Base-by-base conservation (phyloP, 371 early-diverging fungal genomes). In the Cladochytrium tenue region DNA sequence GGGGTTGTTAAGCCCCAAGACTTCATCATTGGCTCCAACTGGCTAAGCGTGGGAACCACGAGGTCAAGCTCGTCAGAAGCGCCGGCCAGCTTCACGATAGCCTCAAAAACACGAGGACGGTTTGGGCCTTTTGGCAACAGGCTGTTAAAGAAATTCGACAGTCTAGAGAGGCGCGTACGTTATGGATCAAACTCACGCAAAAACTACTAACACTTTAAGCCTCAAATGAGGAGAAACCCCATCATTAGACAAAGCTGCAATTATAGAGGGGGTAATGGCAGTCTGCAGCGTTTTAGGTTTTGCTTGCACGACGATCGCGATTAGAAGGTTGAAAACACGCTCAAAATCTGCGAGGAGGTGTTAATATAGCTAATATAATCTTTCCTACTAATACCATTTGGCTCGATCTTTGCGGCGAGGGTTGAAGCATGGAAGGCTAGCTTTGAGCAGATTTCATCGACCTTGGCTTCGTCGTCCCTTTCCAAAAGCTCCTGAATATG, bases 61-160 rank as follows among this genome's bases (percentile, higher is more conserved):
- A 85, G 78, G 56, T 90, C 91, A 58, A 92, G 77, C 64, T 92
- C 89, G 67, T 89, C 89, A 61, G 83, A 80, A 55, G 86, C 77
- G 52, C 85, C 79, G 57, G 92, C 93, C 62, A 91, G 85, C 53
- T 87, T 82, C 20, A 94, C 82, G 63, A 96, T 87, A 56, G 88
- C 85, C 56, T 81, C 66, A 73, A 92, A 93, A 55, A 90, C 90
- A 35, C 82, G 70, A 64, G 88, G 89, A 36, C 93, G 89, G 58
- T 85, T 81, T 53, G 88, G 73, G 58, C 83, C 86, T 60, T 83
- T 78, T 69, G 78, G 71, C 33, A 86, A 89, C 62, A 91, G 80
- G 59, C 84, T 83, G 76, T 90, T 92, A 84, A 89, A 93, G 64
- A 94, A 78, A 79, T 91, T 94, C 64, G 89, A 87, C 52, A 94